Evolutionary conservation across 345 rosid genomes (phyloP).

Genomic region (Trapa bicornis): DNA sequence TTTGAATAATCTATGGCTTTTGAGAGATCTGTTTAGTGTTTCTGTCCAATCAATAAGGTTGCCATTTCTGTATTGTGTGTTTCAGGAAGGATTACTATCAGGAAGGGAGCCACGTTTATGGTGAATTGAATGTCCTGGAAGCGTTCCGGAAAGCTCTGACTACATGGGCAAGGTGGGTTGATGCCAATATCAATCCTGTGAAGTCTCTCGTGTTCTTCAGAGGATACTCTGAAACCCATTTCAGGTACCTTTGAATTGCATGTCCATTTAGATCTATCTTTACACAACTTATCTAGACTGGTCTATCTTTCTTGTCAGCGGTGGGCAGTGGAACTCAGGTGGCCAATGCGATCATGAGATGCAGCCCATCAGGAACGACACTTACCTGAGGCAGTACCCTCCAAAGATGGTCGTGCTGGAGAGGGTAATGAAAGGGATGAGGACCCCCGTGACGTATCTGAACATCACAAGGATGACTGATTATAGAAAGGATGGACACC

Average conservation of each 20-base stretch:
- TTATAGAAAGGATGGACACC: slow-evolving; percentile 89
- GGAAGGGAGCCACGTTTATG: slow-evolving; percentile 72
- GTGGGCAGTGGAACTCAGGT: slow-evolving; percentile 98
- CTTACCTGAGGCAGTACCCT: slow-evolving; percentile 55
- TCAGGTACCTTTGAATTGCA: slow-evolving; percentile 41
- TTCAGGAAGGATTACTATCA: slow-evolving; percentile 88
- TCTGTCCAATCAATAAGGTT: neutral
- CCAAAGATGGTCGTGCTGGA: slow-evolving; percentile 75
- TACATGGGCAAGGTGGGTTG: slow-evolving; percentile 90
- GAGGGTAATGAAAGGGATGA: slow-evolving; percentile 61
- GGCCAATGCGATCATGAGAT: slow-evolving; percentile 80
- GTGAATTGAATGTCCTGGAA: slow-evolving; percentile 70
- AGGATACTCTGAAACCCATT: slow-evolving; percentile 91
- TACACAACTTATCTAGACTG: neutral
- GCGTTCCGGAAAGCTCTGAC: slow-evolving; percentile 84
- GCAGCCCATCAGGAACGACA: slow-evolving; percentile 71
- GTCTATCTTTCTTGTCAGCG: slow-evolving; percentile 29
- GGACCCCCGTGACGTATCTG: slow-evolving; percentile 62
- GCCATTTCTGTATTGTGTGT: neutral
- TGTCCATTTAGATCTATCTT: neutral
- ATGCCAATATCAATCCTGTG: slow-evolving; percentile 50
- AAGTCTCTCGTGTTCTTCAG: slow-evolving; percentile 72
- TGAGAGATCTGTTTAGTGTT: neutral
- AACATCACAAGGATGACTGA: slow-evolving; percentile 79
- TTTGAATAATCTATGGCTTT: neutral